Evolutionary conservation across 2,329 filamentous ascomycete species (phyloP).

Genomic region (Paracorniculantispora psalliotae): DNA sequence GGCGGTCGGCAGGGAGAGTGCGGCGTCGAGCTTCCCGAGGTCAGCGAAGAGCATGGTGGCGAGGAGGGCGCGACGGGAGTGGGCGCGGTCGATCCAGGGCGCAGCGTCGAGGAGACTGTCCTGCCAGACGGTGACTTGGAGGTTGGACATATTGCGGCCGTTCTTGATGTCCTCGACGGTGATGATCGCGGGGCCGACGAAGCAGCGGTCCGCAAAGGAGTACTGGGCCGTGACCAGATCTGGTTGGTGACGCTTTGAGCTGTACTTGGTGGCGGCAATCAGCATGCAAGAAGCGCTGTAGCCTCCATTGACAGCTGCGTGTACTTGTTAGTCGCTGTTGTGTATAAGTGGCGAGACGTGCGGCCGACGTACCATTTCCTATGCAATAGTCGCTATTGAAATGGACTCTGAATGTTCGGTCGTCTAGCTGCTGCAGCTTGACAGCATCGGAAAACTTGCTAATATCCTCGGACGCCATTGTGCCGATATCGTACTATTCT

Average conservation of each 20-base stretch:
- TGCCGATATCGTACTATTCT: neutral
- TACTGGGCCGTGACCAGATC: constrained; percentile 31
- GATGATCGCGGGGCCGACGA: constrained; percentile 28
- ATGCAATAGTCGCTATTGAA: constrained; percentile 21
- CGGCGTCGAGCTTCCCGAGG: constrained; percentile 22
- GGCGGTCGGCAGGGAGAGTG: constrained; percentile 25
- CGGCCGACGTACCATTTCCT: constrained; percentile 19
- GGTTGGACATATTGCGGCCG: constrained; percentile 29
- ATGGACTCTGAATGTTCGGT: constrained; percentile 21
- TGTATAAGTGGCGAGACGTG: neutral
- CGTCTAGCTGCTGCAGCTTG: constrained; percentile 20
- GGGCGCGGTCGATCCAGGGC: constrained; percentile 25
- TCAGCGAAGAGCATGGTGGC: constrained; percentile 29
- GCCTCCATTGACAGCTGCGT: constrained; percentile 35
- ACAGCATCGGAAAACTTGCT: constrained; percentile 19
- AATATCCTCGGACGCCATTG: neutral
- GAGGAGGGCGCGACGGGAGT: constrained; percentile 25
- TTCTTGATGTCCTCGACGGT: constrained; percentile 32
- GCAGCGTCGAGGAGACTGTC: constrained; percentile 23
- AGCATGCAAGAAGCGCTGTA: constrained; percentile 34
- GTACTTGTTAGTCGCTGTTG: neutral
- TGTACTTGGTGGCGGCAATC: constrained; percentile 19
- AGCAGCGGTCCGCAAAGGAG: constrained; percentile 31
- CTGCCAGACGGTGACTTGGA: constrained; percentile 35
- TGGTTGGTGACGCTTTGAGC: constrained; percentile 25